phyloP scores from a whole-genome alignment of 306 rosid genomes.

The Cicer judaicum region DNA sequence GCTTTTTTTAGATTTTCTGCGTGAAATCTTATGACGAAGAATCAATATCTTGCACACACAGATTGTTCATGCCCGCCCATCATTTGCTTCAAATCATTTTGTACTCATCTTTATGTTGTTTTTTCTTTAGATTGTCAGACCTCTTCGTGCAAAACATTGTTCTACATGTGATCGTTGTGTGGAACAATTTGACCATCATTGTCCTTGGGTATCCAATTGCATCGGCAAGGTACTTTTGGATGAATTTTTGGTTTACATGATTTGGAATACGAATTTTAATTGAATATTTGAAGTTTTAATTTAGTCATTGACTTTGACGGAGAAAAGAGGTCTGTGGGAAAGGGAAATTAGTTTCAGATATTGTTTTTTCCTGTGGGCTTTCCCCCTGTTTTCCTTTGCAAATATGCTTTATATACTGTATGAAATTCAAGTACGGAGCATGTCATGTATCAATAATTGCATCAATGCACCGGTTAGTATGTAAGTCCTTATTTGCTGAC shows the following conservation, averaged over 20 bases:
- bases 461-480: neutral
- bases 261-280: constrained; percentile 22
- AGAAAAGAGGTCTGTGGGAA: constrained; percentile 6
- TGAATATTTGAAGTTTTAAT: constrained; percentile 27
- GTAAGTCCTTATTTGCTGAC: constrained; percentile 1
- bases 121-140: constrained; percentile 87
- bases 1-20: constrained; percentile 62
- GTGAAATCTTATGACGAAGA: constrained; percentile 59
- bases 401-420: constrained; percentile 25
- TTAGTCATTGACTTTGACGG: constrained; percentile 24
- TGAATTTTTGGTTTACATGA: constrained; percentile 27
- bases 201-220: constrained; percentile 99
- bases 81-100: constrained; percentile 22
- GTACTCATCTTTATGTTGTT: constrained; percentile 27
- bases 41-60: constrained; percentile 63
- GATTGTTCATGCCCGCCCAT: constrained; percentile 2
- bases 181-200: constrained; percentile 98
- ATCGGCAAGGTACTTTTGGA: constrained; percentile 82
- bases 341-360: constrained; percentile 23
- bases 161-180: constrained; percentile 93
- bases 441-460: constrained; percentile 4
- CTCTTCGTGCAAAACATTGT: constrained; percentile 99
- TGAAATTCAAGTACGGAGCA: constrained; percentile 24
- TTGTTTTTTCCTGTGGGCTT: constrained; percentile 1
- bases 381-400: constrained; percentile 7